Conservation (phyloP, 805 yeast genomes). For the Diddensiella transvaalensis region DNA sequence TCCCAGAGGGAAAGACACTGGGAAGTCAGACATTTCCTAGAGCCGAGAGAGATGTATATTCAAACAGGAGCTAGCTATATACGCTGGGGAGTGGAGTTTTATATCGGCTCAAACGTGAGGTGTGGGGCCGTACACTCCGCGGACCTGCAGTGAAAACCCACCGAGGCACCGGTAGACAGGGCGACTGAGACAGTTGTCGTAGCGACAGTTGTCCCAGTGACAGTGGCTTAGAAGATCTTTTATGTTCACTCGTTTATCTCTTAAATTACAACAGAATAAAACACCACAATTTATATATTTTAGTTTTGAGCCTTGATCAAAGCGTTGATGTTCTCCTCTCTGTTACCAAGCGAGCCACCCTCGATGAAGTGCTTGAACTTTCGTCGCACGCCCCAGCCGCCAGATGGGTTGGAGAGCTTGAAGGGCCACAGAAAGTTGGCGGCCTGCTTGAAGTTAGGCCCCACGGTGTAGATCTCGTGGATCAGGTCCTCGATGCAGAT, state of each 20-base stretch:
- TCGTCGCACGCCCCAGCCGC: slow-evolving; percentile 79
- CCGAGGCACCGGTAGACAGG: too few relatives aligned
- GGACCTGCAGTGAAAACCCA: too few relatives aligned
- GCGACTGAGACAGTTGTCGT: too few relatives aligned
- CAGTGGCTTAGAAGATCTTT: too few relatives aligned
- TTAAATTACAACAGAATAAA: background rate
- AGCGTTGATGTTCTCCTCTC: slow-evolving; percentile 74
- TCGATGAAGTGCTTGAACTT: slow-evolving; percentile 81
- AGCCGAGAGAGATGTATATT: too few relatives aligned
- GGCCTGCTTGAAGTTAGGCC: slow-evolving; percentile 83
- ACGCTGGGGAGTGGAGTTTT: too few relatives aligned
- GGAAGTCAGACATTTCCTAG: background rate
- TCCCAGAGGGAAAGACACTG: slow-evolving; percentile 14
- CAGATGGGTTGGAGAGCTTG: slow-evolving; percentile 77
- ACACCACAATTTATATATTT: background rate
- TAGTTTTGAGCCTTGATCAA: slow-evolving; percentile 73
- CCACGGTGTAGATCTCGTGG: slow-evolving; percentile 80
- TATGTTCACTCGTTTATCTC: too few relatives aligned
- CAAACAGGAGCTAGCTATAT: too few relatives aligned
- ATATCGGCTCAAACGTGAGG: too few relatives aligned
- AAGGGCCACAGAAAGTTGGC: slow-evolving; percentile 85
- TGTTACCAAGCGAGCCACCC: slow-evolving; percentile 84
- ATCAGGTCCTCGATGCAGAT: slow-evolving; percentile 72
- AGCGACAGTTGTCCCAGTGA: too few relatives aligned
- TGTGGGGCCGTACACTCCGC: too few relatives aligned